Conservation (phyloP, 768 basidiomycete species). For the Sistotremastrum niveocremeum region DNA sequence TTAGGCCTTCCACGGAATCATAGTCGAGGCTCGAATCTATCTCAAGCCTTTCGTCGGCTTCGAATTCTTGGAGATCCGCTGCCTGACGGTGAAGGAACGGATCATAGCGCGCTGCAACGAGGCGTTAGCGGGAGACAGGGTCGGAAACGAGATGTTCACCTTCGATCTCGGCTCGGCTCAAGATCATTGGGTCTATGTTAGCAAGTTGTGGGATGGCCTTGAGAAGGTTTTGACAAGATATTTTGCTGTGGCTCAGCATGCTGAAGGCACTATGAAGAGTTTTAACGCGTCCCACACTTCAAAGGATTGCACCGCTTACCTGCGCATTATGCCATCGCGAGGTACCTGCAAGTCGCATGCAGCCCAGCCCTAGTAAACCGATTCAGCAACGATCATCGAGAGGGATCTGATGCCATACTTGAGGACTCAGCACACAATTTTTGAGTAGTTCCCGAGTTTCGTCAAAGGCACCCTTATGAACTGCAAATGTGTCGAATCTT, state of each 20-base stretch:
- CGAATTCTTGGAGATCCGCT: conserved; percentile 61
- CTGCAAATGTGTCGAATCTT: conserved; percentile 29
- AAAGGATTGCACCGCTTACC: conserved; percentile 15
- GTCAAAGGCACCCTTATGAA: conserved; percentile 21
- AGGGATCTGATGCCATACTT: conserved; percentile 15
- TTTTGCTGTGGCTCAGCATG: conserved; percentile 45
- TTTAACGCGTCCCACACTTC: conserved; percentile 1
- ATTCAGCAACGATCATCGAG: neutral
- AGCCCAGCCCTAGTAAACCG: conserved; percentile 25
- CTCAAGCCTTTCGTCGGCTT: conserved; percentile 58
- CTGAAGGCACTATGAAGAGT: conserved; percentile 50
- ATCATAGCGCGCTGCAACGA: conserved; percentile 40
- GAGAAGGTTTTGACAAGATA: conserved; percentile 31
- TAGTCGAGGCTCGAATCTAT: conserved; percentile 69
- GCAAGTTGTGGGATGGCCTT: conserved; percentile 35
- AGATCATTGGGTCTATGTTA: conserved; percentile 33
- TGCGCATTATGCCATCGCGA: conserved; percentile 30
- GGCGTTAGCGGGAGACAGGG: neutral
- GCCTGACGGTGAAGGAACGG: conserved; percentile 57
- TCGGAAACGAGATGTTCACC: conserved; percentile 27
- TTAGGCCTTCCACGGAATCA: conserved; percentile 46
- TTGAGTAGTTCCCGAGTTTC: conserved; percentile 23
- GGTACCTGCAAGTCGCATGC: conserved; percentile 26
- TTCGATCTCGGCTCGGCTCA: conserved; percentile 56
- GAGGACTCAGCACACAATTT: conserved; percentile 25